Evolutionary conservation across 1,139 yeast genomes (phyloP).

Genomic region (Scheffersomyces illinoinensis): DNA sequence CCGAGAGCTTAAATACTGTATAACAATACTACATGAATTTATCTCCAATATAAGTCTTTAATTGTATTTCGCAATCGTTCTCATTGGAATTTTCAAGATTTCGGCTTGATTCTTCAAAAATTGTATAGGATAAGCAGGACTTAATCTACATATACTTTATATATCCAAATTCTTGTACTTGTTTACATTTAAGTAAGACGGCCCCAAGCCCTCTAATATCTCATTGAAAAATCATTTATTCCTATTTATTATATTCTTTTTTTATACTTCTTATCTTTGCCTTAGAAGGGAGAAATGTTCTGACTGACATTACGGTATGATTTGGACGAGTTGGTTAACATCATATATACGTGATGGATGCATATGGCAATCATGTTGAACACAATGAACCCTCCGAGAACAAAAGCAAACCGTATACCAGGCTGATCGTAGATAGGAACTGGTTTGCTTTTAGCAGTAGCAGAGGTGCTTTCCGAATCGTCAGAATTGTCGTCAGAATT

Average conservation of each 20-base stretch:
- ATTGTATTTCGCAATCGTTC: no score
- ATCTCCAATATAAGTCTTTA: no score
- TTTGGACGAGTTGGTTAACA: constrained; percentile 28
- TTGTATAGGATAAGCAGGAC: no score
- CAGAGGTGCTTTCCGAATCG: neutral
- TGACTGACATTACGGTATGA: constrained; percentile 39
- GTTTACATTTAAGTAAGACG: no score
- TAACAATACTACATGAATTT: no score
- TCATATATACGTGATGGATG: constrained; percentile 36
- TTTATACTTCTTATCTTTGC: no score
- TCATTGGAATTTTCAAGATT: no score
- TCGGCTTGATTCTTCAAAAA: no score
- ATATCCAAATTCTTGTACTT: no score
- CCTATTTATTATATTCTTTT: neutral
- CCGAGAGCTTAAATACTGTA: no score
- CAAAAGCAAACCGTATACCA: constrained; percentile 26
- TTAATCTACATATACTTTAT: no score
- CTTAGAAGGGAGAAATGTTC: constrained; percentile 37
- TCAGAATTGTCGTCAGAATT: constrained; percentile 12
- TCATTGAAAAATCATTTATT: neutral
- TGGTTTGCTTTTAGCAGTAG: neutral
- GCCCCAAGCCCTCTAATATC: neutral
- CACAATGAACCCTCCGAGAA: constrained; percentile 29
- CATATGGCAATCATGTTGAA: constrained; percentile 37
- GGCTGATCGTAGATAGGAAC: constrained; percentile 12